These are phyloP conservation scores for Aspergillus pseudoterreus DNA, from an alignment of 2,329 filamentous ascomycete species.

Conservation along the genomic window DNA sequence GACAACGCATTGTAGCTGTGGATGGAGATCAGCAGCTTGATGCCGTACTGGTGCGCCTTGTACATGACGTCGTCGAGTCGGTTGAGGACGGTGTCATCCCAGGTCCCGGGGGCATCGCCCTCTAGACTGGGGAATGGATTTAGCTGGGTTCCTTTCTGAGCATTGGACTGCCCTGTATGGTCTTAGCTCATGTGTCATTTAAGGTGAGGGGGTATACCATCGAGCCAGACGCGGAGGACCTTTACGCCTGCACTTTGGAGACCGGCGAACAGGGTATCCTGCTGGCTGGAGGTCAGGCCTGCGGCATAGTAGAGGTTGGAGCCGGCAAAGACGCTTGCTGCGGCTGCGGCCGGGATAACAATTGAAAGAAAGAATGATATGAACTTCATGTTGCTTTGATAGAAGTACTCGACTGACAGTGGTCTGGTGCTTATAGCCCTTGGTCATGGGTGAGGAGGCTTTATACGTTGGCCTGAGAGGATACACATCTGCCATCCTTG, in stretches of 20 bases:
- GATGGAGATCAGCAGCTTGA: background rate
- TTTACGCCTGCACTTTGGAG: constrained; percentile 17
- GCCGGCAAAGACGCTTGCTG: constrained; percentile 17
- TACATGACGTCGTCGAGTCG: background rate
- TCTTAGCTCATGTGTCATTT: background rate
- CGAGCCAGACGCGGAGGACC: constrained; percentile 19
- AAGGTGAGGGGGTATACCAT: constrained; percentile 5
- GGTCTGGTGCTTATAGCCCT: no score
- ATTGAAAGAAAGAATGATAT: background rate
- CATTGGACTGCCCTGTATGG: background rate
- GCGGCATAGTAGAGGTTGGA: constrained; percentile 27
- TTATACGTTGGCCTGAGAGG: no score
- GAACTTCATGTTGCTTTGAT: background rate
- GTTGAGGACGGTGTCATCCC: background rate
- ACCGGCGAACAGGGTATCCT: constrained; percentile 14
- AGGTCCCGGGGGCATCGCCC: background rate
- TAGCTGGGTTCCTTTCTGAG: constrained; percentile 1
- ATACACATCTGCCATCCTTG: no score
- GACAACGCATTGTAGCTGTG: background rate
- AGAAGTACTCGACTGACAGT: background rate
- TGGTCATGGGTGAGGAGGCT: no score
- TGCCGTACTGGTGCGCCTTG: background rate
- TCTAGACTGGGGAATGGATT: background rate
- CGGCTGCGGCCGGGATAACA: background rate
- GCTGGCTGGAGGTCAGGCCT: constrained; percentile 17